phyloP scores from a whole-genome alignment of 1,284 basidiomycete species.

The Somion occarium region DNA sequence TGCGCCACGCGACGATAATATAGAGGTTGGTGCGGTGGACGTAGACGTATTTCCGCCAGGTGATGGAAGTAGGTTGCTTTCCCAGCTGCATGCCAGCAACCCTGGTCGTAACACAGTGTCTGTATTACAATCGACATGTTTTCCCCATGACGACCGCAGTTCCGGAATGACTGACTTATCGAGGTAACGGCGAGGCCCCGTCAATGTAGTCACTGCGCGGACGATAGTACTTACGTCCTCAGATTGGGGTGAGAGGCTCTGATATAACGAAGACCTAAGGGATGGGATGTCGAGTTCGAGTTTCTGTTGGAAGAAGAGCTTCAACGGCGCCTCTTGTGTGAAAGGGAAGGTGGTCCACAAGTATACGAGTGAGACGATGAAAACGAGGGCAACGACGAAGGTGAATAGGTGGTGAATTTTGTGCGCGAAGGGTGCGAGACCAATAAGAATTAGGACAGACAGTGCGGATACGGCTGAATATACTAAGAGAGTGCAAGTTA shows the following conservation, averaged over 20 bases:
- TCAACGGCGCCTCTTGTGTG: conserved; percentile 51
- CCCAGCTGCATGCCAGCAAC: conserved; percentile 34
- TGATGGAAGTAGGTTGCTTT: conserved; percentile 24
- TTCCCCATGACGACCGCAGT: conserved; percentile 46
- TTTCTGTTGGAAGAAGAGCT: conserved; percentile 61
- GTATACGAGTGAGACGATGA: conserved; percentile 40
- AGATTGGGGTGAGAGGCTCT: conserved; percentile 7
- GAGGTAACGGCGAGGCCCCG: conserved; percentile 41
- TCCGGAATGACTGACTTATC: conserved; percentile 36
- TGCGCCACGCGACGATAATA: not conserved
- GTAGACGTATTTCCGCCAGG: conserved; percentile 21
- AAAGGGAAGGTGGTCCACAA: conserved; percentile 57
- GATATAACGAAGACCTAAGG: conserved; percentile 7
- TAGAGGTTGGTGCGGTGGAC: not conserved
- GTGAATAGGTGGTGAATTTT: conserved; percentile 46
- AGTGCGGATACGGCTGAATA: conserved; percentile 43
- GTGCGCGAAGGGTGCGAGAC: conserved; percentile 56
- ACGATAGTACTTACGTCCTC: conserved; percentile 13
- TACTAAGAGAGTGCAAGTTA: conserved; percentile 31
- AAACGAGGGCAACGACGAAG: conserved; percentile 34
- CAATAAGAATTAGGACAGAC: conserved; percentile 46
- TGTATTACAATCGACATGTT: conserved; percentile 16
- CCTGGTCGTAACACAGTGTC: conserved; percentile 12
- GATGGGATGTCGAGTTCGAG: conserved; percentile 35
- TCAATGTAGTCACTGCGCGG: conserved; percentile 34